phyloP scores from a whole-genome alignment of 2,329 filamentous ascomycete species.

The Colletotrichum destructivum region DNA sequence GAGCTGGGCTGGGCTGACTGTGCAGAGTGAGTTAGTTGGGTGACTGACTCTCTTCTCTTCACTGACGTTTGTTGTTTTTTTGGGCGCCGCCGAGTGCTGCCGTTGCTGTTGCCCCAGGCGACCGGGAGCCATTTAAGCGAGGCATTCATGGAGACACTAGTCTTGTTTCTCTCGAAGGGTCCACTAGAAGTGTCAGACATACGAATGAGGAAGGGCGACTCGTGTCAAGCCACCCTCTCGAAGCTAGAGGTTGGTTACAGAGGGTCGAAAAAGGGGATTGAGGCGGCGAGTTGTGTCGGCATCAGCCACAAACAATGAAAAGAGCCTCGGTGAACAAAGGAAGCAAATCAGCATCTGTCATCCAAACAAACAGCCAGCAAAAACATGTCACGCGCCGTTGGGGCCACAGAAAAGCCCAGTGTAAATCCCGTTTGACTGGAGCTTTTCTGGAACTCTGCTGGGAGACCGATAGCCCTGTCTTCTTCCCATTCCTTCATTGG shows the following conservation, averaged over 20 bases:
- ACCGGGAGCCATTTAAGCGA: slow-evolving; percentile 43
- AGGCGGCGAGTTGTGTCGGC: neutral
- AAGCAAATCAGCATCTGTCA: neutral
- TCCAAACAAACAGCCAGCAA: neutral
- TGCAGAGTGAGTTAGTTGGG: neutral
- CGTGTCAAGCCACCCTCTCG: neutral
- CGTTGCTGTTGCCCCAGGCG: slow-evolving; percentile 41
- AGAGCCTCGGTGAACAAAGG: slow-evolving; percentile 13
- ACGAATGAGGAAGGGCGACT: slow-evolving; percentile 1
- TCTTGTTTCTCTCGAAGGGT: accelerated
- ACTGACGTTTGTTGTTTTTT: slow-evolving; percentile 44
- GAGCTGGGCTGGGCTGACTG: neutral
- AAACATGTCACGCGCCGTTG: neutral
- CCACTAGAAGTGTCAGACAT: neutral
- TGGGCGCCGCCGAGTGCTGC: slow-evolving; percentile 14
- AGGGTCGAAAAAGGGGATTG: accelerated
- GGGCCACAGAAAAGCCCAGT: neutral
- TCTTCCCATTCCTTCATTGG: neutral
- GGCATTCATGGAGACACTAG: slow-evolving; percentile 2
- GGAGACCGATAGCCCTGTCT: neutral
- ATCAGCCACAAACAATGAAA: slow-evolving; percentile 37
- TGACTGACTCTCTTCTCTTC: slow-evolving; percentile 11
- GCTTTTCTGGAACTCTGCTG: neutral
- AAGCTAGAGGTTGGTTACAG: neutral
- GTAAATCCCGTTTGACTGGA: neutral